Percentiles rank a stretch among this genome's conserved stretches.
These are phyloP conservation scores for Trametes sanguinea DNA, from an alignment of 768 basidiomycete genomes.

Conservation along the genomic window DNA sequence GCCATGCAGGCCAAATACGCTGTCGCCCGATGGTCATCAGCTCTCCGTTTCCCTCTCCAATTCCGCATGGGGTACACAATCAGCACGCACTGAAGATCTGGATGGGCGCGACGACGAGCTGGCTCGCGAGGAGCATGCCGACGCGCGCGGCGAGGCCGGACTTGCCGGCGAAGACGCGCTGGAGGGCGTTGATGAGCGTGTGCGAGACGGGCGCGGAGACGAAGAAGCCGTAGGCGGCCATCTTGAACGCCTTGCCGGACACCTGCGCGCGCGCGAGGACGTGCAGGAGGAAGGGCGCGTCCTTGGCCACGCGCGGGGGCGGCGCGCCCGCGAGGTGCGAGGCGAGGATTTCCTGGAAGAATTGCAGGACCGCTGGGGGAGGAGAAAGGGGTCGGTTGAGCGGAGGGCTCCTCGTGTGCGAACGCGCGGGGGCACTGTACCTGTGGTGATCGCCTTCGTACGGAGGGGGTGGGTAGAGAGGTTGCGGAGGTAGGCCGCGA, in stretches of 20 bases:
- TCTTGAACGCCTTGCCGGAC: slow-evolving; percentile 74
- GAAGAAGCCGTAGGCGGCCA: slow-evolving; percentile 81
- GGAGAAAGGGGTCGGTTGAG: neutral
- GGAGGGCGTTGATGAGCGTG: slow-evolving; percentile 67
- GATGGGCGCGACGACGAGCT: slow-evolving; percentile 75
- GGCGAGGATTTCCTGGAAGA: slow-evolving; percentile 80
- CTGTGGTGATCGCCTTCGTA: slow-evolving; percentile 80
- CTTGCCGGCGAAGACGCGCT: slow-evolving; percentile 77
- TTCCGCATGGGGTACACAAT: too few species aligned
- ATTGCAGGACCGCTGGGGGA: slow-evolving; percentile 38
- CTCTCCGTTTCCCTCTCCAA: neutral
- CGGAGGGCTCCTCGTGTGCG: neutral
- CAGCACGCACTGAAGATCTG: slow-evolving; percentile 59
- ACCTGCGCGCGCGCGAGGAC: slow-evolving; percentile 59
- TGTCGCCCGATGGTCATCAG: slow-evolving; percentile 26
- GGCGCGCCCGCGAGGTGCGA: slow-evolving; percentile 69
- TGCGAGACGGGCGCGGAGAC: slow-evolving; percentile 84
- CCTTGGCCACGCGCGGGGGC: slow-evolving; percentile 47
- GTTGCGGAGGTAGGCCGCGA: slow-evolving; percentile 70
- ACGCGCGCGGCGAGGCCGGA: slow-evolving; percentile 63
- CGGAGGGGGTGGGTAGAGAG: slow-evolving; percentile 70
- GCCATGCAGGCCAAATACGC: slow-evolving; percentile 82
- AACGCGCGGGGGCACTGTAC: neutral
- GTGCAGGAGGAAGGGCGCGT: slow-evolving; percentile 55
- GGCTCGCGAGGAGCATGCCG: slow-evolving; percentile 74